Conservation (phyloP, 2,329 filamentous ascomycete genomes). For the Sclerotinia minor region DNA sequence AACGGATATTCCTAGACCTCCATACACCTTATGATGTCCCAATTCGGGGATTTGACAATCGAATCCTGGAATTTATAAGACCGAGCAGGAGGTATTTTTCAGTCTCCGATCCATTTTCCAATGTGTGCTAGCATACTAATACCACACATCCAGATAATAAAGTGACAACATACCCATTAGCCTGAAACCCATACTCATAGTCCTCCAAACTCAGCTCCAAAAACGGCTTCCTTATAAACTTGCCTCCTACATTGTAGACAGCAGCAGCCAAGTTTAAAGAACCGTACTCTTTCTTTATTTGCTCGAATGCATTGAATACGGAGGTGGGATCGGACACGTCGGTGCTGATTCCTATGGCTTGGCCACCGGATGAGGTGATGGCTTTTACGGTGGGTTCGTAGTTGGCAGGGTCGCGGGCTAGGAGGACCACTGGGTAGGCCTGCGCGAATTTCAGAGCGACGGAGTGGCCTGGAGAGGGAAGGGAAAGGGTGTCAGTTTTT, state of each 20-base stretch:
- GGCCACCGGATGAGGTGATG: slow-evolving; percentile 66
- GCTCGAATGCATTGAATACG: slow-evolving; percentile 60
- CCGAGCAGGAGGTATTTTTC: no score
- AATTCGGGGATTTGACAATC: no score
- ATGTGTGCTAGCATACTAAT: no score
- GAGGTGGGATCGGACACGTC: slow-evolving; percentile 57
- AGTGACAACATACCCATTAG: slow-evolving; percentile 50
- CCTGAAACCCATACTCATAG: slow-evolving; percentile 49
- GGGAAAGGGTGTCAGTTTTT: background rate
- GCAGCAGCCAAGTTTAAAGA: slow-evolving; percentile 60
- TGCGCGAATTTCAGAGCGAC: slow-evolving; percentile 60
- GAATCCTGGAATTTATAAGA: no score
- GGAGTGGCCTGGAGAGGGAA: slow-evolving; percentile 45
- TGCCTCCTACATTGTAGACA: slow-evolving; percentile 65
- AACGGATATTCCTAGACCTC: no score
- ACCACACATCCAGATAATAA: background rate
- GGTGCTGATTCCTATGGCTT: slow-evolving; percentile 68
- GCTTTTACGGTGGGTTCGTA: slow-evolving; percentile 67
- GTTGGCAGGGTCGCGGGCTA: slow-evolving; percentile 67
- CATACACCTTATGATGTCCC: no score
- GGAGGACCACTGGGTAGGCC: slow-evolving; percentile 70
- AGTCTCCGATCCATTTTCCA: no score
- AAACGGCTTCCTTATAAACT: slow-evolving; percentile 56
- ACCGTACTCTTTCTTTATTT: slow-evolving; percentile 55
- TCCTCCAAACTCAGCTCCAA: slow-evolving; percentile 56